Evolutionary conservation across 2,329 filamentous ascomycete species (phyloP).

Genomic region (Sclerotinia minor): DNA sequence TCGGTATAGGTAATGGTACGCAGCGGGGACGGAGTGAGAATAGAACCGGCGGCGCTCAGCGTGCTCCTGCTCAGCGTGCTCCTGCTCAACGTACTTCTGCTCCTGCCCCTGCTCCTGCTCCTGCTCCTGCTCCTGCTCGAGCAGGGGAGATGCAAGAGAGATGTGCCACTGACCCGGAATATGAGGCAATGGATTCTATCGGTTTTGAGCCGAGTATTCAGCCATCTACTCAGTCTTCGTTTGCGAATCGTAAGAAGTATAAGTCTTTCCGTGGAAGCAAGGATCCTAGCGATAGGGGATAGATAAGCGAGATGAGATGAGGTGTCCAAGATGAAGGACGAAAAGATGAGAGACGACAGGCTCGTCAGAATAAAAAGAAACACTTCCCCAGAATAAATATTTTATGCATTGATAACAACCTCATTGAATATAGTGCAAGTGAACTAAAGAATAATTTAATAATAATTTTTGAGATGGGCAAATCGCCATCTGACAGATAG

Average conservation of each 20-base stretch:
- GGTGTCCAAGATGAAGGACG: not conserved
- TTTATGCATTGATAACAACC: slow-evolving; percentile 2
- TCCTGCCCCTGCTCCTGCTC: too few species aligned
- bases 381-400: too few species aligned
- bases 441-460: not conserved
- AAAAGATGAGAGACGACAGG: too few species aligned
- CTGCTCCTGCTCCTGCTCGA: too few species aligned
- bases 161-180: not conserved
- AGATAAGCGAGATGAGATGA: not conserved
- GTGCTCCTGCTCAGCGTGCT: too few species aligned
- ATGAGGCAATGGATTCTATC: not conserved
- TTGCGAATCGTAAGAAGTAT: not conserved
- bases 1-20: too few species aligned
- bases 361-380: not conserved
- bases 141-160: not conserved
- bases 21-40: too few species aligned
- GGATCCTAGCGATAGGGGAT: not conserved
- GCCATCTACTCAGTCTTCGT: not conserved
- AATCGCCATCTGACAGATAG: slow-evolving; percentile 1
- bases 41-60: too few species aligned
- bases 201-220: not conserved
- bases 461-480: not conserved
- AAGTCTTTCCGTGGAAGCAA: not conserved
- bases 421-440: not conserved
- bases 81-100: too few species aligned